Evolutionary conservation across 1,284 basidiomycete species (phyloP), one percentile per base, ranked within the genome.

Genomic region (Boletus smithii): DNA sequence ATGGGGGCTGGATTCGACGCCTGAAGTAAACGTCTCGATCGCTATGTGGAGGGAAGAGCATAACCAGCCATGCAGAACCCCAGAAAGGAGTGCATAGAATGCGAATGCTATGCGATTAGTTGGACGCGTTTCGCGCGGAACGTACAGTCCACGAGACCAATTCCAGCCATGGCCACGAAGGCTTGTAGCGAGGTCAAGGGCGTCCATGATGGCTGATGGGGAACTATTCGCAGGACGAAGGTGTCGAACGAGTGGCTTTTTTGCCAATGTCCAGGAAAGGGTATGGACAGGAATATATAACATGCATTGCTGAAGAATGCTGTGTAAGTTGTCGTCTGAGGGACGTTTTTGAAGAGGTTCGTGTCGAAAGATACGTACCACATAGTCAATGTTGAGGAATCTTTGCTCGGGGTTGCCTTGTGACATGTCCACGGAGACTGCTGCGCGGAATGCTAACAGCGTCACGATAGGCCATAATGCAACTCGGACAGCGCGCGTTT

Each of bases 131-230:
- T 77, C 72, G 10, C 52, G 56, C 1, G 78, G 73, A 24, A 78
- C 34, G 44, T 71, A 60, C 5, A 76, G 56, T 33, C 70, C 65
- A 16, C 62, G 52, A 10, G 54, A 48, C 59, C 59, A 61, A 29
- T 55, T 36, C 80, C 82, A 83, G 13, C 75, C 79, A 26, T 69
- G 54, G 5, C 80, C 80, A 6, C 81, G 77, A 8, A 75, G 55
- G 50, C 72, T 77, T 46, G 63, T 63, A 7, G 54, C 55, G 17
- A 84, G 69, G 47, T 83, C 77, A 17, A 73, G 56, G 1, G 76
- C 72, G 50, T 83, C 75, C 32, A 67, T 50, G 18, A 67, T 46
- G 4, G 23, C 43, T 2, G 51, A 53, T 10, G 51, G 47, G 2
- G 27, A 26, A 3, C 39, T 35, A 8, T 46, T 48, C 11, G 3